Evolutionary conservation across 2,329 filamentous ascomycete genomes (phyloP).

Genomic region (Ophiostoma ips): DNA sequence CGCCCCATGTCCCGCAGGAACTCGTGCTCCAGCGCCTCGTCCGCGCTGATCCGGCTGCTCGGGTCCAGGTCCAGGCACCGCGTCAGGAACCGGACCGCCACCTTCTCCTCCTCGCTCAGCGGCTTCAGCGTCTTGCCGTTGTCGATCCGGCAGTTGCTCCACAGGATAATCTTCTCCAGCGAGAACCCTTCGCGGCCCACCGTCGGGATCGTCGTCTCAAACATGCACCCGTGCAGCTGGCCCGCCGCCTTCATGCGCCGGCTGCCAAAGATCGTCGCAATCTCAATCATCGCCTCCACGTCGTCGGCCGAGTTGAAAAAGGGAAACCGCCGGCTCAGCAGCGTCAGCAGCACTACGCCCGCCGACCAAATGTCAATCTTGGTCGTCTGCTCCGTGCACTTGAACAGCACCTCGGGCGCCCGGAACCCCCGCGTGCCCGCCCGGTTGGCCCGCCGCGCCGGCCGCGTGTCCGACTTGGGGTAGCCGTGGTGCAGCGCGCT

Average conservation of each 20-base stretch:
- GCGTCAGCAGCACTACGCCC: conserved; percentile 92
- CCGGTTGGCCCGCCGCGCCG: conserved; percentile 80
- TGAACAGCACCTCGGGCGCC: conserved; percentile 90
- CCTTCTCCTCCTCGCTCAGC: conserved; percentile 52
- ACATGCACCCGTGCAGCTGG: conserved; percentile 74
- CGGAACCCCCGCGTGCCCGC: conserved; percentile 92
- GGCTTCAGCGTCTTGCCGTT: conserved; percentile 26
- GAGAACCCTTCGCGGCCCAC: conserved; percentile 75
- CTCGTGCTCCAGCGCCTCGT: conserved; percentile 58
- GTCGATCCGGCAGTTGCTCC: conserved; percentile 67
- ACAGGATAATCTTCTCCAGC: conserved; percentile 86
- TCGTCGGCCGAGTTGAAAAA: conserved; percentile 99
- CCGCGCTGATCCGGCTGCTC: conserved; percentile 56
- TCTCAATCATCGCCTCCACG: conserved; percentile 93
- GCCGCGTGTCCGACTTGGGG: conserved; percentile 78
- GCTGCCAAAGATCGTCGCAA: conserved; percentile 83
- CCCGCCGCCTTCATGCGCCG: conserved; percentile 73
- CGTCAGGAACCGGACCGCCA: conserved; percentile 59
- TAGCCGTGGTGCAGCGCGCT: conserved; percentile 44
- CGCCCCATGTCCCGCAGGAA: conserved; percentile 37
- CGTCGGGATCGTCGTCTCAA: conserved; percentile 86
- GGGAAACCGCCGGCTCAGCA: conserved; percentile 81
- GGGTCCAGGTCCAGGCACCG: conserved; percentile 67
- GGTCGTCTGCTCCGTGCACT: conserved; percentile 88
- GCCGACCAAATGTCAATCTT: conserved; percentile 96